A percentile compares a stretch with the other conserved stretches of the same genome.
Evolutionary conservation across 1,284 basidiomycete genomes (phyloP).

Genomic region (Agroathelia rolfsii): DNA sequence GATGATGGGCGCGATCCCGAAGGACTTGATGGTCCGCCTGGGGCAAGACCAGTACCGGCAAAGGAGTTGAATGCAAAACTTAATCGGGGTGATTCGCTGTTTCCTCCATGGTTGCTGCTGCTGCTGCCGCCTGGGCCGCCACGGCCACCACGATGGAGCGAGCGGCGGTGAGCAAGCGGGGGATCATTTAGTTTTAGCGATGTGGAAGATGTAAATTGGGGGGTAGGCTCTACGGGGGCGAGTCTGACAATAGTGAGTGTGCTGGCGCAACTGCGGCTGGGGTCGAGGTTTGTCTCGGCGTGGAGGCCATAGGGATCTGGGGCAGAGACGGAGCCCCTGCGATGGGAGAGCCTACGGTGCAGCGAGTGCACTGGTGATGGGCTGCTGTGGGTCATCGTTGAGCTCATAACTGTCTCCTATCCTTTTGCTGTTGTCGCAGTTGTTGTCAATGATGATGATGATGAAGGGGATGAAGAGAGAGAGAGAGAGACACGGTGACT

Average conservation of each 20-base stretch:
- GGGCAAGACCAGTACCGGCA: too few species aligned
- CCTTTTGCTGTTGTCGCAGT: too few species aligned
- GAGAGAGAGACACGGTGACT: too few species aligned
- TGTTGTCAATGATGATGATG: too few species aligned
- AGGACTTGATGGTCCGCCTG: too few species aligned
- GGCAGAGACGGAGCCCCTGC: conserved; percentile 58
- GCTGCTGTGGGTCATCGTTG: too few species aligned
- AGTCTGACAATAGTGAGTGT: conserved; percentile 69
- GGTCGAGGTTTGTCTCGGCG: conserved; percentile 38
- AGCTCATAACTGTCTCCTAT: too few species aligned
- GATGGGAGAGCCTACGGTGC: conserved; percentile 35
- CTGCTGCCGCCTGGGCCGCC: too few species aligned
- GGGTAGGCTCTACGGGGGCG: conserved; percentile 15
- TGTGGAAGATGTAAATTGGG: conserved; percentile 13
- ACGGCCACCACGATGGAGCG: conserved; percentile 20
- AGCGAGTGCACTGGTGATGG: too few species aligned
- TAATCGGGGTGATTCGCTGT: conserved; percentile 32
- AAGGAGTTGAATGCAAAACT: conserved; percentile 63
- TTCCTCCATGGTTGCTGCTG: conserved; percentile 20
- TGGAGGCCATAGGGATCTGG: conserved; percentile 55
- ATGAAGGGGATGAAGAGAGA: too few species aligned
- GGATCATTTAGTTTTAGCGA: conserved; percentile 22
- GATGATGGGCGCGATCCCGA: too few species aligned
- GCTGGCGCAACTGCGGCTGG: conserved; percentile 45
- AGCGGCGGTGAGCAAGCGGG: conserved; percentile 16